Evolutionary conservation across 192 early-diverging fungal species (phyloP).

Genomic region (Chytriomyces hyalinus): DNA sequence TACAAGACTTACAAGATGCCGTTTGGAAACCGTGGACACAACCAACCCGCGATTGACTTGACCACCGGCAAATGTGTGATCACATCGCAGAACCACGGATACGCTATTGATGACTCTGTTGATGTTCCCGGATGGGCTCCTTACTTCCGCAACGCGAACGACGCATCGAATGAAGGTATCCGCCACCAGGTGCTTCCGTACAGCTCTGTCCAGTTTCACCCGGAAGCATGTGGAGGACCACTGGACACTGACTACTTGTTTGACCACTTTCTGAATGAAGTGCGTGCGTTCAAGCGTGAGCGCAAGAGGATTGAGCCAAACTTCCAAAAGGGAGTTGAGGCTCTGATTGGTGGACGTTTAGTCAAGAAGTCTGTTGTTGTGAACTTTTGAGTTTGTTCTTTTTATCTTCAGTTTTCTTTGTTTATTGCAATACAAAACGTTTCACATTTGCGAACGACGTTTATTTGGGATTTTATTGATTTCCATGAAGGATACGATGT

Average conservation of each 20-base stretch:
- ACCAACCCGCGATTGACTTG: slow-evolving; percentile 87
- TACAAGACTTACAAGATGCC: slow-evolving; percentile 84
- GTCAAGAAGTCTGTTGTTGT: no score
- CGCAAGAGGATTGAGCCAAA: slow-evolving; percentile 10
- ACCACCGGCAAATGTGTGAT: slow-evolving; percentile 81
- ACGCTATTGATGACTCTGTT: slow-evolving; percentile 74
- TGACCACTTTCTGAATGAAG: slow-evolving; percentile 74
- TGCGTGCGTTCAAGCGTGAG: slow-evolving; percentile 44
- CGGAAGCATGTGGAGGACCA: slow-evolving; percentile 93
- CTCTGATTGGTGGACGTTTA: no score
- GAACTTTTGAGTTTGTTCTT: no score
- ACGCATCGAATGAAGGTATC: slow-evolving; percentile 94
- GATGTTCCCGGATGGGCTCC: slow-evolving; percentile 77
- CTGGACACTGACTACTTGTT: slow-evolving; percentile 92
- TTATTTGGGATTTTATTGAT: no score
- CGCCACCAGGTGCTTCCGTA: slow-evolving; percentile 74
- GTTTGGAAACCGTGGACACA: slow-evolving; percentile 96
- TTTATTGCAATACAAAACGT: no score
- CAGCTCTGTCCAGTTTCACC: slow-evolving; percentile 92
- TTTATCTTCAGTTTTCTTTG: no score
- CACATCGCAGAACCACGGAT: slow-evolving; percentile 96
- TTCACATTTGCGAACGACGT: no score
- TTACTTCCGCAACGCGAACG: slow-evolving; percentile 94
- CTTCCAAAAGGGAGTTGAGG: no score
- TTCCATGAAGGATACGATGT: no score